Base-by-base conservation (phyloP, 1,284 basidiomycete genomes). In the Puccinia hordei region DNA sequence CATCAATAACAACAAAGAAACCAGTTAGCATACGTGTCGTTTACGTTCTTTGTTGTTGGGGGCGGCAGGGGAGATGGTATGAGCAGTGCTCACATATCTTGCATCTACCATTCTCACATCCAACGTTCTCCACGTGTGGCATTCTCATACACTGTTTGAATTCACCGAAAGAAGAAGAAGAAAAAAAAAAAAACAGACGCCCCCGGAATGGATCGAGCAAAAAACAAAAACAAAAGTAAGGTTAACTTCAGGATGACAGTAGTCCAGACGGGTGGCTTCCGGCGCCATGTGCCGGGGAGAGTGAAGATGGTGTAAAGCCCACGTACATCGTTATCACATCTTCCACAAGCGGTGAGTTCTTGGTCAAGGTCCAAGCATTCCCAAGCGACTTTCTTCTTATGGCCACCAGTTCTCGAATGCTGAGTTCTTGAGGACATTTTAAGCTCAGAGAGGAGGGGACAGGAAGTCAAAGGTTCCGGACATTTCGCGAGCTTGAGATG, bases 311-410 rank as follows among this genome's bases (percentile, higher is more conserved):
- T 8, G 8, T 57, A 59, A 27, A 59, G 1, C 15, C 6, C 27
- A 68, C 65, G 17, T 49, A 68, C 65, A 68, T 68, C 65, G 46
- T 68, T 68, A 68, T 68, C 65, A 68, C 65, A 68, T 10, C 19
- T 68, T 1, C 65, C 65, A 17, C 65, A 68, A 22, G 65, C 65
- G 6, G 41, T 68, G 6, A 68, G 46, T n/a, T 68, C 65, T 68
- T 68, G 41, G 24, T 5, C 41, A n/a, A 68, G 65, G 15, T 68
- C 65, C 38, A 68, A 41, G 24, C 65, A 68, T 68, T 68, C 65
- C 65, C 65, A 68, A 15, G 65, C 38, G 10, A 17, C 15, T 12
- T 33, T 59, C 57, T 59, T 27, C 57, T 59, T 59, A 15, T 59
- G 24, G 33, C 8, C 4, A 33, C 12, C 4, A 27, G 30, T 2